A percentile compares a stretch with the other conserved stretches of the same genome.
These are phyloP conservation scores for Exophiala bonariae DNA, from an alignment of 2,329 filamentous ascomycete genomes.

Conservation along the genomic window DNA sequence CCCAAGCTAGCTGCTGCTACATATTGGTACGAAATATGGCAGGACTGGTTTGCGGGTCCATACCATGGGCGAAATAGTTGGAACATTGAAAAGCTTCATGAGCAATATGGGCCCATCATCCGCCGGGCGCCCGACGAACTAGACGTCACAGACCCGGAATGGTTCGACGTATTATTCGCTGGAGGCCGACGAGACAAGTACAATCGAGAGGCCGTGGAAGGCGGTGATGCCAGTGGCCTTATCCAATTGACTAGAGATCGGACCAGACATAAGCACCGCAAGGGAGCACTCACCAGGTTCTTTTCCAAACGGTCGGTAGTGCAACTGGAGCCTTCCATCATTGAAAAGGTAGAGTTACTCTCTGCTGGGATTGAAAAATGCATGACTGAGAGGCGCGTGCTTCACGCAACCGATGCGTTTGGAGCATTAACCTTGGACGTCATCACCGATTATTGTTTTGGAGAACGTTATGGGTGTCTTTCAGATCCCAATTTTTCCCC, in stretches of 20 bases:
- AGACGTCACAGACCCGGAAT: conserved; percentile 14
- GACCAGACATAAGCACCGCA: conserved; percentile 34
- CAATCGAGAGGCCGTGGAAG: background rate
- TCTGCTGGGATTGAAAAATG: conserved; percentile 1
- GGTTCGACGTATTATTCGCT: conserved; percentile 13
- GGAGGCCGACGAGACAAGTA: conserved; percentile 10
- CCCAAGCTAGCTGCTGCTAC: conserved; percentile 33
- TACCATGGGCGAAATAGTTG: conserved; percentile 33
- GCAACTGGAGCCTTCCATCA: background rate
- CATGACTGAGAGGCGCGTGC: background rate
- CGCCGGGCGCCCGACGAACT: conserved; percentile 17
- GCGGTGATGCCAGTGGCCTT: conserved; percentile 1
- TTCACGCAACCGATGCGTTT: conserved; percentile 4
- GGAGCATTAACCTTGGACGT: conserved; percentile 10
- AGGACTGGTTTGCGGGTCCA: conserved; percentile 26
- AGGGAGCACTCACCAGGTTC: conserved; percentile 41
- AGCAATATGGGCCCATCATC: conserved; percentile 10
- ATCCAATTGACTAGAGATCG: conserved; percentile 23
- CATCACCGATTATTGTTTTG: conserved; percentile 13
- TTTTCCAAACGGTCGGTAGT: conserved; percentile 43
- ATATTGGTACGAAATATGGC: conserved; percentile 31
- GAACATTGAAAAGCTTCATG: conserved; percentile 28
- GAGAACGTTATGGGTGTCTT: conserved; percentile 4
- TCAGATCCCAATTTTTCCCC: conserved; percentile 2
- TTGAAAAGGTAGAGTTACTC: conserved; percentile 2